Base-by-base conservation (phyloP, 1,284 basidiomycete genomes). In the Megacollybia platyphylla region DNA sequence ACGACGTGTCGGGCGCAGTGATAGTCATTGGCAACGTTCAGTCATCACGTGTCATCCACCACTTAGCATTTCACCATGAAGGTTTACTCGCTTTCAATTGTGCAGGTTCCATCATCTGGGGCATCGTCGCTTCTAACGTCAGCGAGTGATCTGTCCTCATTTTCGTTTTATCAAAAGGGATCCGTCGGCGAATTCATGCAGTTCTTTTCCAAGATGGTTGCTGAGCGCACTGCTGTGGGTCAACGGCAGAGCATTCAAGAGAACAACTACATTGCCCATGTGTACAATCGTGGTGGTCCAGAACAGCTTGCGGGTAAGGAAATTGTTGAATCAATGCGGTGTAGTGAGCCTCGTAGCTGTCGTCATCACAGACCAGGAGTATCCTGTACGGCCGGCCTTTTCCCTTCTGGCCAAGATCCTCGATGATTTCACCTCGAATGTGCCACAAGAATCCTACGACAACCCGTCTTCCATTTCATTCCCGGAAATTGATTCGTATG, bases 381-480 rank as follows among this genome's bases (percentile, higher is more conserved):
- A 99, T 65, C 96, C 94, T 39, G 87, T 90, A 44, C 83, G 96
- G 44, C 90, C 94, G 7, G 94, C 93, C 2, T 98, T 97, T 68
- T 94, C 92, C 4, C 74, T 99, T 34, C 71, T 99, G 46, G 84
- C 90, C 51, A 98, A 97, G 67, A 61, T 96, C 17, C 73, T 98
- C 17, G 96, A 99, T 53, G 94, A 98, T 49, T 97, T 96, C 57
- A 73, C 79, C 5, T 67, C 82, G 45, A 82, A 87, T 64, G 74
- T 91, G 1, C 83, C 85, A 5, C 73, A 79, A 53, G 65, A 77
- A 2, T 71, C 80, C 38, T 87, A 75, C 58, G 59, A 62, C 46
- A 79, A 73, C 45, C 79, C 81, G 6, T 56, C 70, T 1, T 56
- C 76, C 1, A 81, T 87, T 54, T 79, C 63, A 39, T 87, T 77